These are phyloP conservation scores for Nyssa sinensis DNA, from an alignment of 148 eudicot species.

Conservation along the genomic window DNA sequence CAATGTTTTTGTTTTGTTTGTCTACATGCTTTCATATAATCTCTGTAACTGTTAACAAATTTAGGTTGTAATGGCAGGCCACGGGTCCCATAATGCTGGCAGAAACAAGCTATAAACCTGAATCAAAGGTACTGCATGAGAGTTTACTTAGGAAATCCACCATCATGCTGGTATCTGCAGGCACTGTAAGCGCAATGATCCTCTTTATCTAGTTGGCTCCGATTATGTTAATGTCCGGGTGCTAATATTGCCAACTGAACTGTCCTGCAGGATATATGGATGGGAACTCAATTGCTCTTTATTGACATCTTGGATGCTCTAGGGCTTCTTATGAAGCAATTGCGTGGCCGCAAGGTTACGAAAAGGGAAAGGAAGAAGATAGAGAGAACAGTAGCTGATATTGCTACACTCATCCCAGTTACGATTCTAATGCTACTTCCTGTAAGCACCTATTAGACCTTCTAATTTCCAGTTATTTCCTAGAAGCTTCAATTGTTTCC, in stretches of 20 bases:
- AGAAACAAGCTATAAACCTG: conserved; percentile 5
- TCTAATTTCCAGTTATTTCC: not conserved
- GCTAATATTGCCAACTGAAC: conserved; percentile 13
- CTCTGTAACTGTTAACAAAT: not conserved
- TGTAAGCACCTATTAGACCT: conserved; percentile 22
- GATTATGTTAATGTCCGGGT: not conserved
- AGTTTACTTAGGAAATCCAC: conserved; percentile 27
- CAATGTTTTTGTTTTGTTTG: not conserved
- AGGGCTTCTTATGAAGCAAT: conserved; percentile 27
- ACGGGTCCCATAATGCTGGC: conserved; percentile 9
- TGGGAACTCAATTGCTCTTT: conserved; percentile 44
- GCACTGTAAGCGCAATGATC: conserved; percentile 29
- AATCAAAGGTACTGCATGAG: conserved; percentile 17
- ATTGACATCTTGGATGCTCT: conserved; percentile 28
- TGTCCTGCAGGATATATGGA: conserved; percentile 38
- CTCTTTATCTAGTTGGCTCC: not conserved
- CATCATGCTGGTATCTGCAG: conserved; percentile 31
- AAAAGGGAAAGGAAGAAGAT: conserved; percentile 40
- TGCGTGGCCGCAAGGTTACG: conserved; percentile 36
- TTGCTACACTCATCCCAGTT: conserved; percentile 40
- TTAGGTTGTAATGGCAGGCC: conserved; percentile 24
- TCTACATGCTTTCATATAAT: not conserved
- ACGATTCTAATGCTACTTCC: conserved; percentile 50
- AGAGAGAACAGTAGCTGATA: conserved; percentile 34
- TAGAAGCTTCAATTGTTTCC: not conserved